Evolutionary conservation across 108 stramenopile species (phyloP), one percentile per base, ranked within the genome.

Genomic region (Cyclotella baltica): DNA sequence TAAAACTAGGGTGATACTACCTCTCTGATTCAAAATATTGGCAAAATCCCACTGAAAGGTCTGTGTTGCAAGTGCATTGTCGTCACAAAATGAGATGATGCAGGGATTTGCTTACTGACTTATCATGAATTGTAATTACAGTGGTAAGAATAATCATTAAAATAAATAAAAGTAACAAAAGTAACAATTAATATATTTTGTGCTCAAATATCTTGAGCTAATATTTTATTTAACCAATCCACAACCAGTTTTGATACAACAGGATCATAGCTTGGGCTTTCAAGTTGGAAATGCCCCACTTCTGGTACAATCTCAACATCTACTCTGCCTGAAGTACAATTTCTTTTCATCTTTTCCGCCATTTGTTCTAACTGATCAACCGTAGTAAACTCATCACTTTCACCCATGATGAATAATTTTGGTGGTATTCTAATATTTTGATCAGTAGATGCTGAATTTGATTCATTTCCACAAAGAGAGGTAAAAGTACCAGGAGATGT

Each of bases 201-300:
- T n/a, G n/a, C n/a, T n/a, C n/a, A n/a, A n/a, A n/a, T n/a, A n/a
- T n/a, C n/a, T n/a, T 57, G 25, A 29, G 31, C 1, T 3, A 65
- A 50, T 23, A 62, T 18, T 28, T 59, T 55, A 35, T 37, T 51
- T 50, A 80, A 70, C 78, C 78, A 80, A 22, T 68, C 59, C 15
- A 80, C 23, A 4, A 80, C 59, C 30, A 62, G 30, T 18, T 68
- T 52, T 6, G 78, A 30, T n/a, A 80, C 78, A 27, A 73, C 2
- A 19, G 36, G 50, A 68, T 80, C 72, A 30, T 73, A 73, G 0
- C 51, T 35, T 15, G 72, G 36, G 40, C 78, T 80, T 67, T 80
- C 78, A 38, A 80, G 61, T 52, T 79, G 52, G 59, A 79, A 79
- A 63, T 79, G 78, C 23, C 78, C 78, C 4, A 72, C 78, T 27